Conservation (phyloP, 202 grass and related monocot genomes). For the Hordeum pubiflorum region DNA sequence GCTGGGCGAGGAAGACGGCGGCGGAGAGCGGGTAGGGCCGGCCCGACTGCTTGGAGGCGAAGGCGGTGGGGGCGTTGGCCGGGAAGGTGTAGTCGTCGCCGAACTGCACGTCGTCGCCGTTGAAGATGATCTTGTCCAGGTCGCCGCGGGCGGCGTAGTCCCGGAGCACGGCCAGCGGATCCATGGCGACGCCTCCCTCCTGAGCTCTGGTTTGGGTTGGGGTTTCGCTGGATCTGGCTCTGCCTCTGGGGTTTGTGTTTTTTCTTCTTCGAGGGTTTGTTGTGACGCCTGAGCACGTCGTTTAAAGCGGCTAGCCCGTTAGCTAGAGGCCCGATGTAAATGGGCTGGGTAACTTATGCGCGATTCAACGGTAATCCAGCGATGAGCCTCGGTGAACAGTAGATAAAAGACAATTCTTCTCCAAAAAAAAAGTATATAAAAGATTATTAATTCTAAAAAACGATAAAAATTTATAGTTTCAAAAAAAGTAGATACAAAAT, state of each 20-base stretch:
- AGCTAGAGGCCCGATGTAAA: too few species aligned
- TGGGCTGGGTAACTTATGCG: too few species aligned
- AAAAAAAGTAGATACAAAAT: too few species aligned
- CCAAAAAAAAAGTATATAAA: too few species aligned
- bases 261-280: neutral
- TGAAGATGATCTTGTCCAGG: slow-evolving; percentile 57
- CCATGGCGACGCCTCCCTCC: slow-evolving; percentile 34
- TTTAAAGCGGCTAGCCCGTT: too few species aligned
- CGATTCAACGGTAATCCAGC: too few species aligned
- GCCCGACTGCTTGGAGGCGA: slow-evolving; percentile 70
- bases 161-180: slow-evolving; percentile 76
- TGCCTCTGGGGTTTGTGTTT: neutral
- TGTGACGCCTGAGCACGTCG: too few species aligned
- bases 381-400: too few species aligned
- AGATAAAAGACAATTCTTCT: too few species aligned
- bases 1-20: slow-evolving; percentile 84
- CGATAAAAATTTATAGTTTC: too few species aligned
- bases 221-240: neutral
- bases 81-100: slow-evolving; percentile 78
- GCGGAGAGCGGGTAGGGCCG: slow-evolving; percentile 69
- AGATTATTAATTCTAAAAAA: too few species aligned
- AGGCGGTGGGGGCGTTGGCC: slow-evolving; percentile 45
- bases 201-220: neutral
- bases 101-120: slow-evolving; percentile 70
- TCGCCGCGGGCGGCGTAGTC: slow-evolving; percentile 73